Conservation (phyloP, 305 asterid species). For the Caryopteris hybrid region DNA sequence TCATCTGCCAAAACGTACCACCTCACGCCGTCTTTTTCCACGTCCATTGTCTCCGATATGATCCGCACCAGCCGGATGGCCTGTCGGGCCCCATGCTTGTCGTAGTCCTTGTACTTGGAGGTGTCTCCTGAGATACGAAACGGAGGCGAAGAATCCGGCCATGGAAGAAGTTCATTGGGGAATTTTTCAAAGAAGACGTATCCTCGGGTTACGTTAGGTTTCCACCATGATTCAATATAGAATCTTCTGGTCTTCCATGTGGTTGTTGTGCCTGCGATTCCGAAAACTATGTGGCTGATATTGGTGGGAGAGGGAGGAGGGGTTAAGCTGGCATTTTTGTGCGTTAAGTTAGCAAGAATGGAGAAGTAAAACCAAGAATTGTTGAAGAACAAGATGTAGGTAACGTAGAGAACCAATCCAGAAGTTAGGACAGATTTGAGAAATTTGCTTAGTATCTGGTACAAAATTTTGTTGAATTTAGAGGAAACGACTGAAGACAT, state of each 20-base stretch:
- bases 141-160: constrained; percentile 25
- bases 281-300: constrained; percentile 27
- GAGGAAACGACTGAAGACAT: neutral
- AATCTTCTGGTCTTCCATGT: constrained; percentile 17
- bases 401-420: constrained; percentile 21
- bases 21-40: constrained; percentile 19
- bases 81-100: constrained; percentile 25
- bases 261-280: constrained; percentile 29
- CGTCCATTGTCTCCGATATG: constrained; percentile 17
- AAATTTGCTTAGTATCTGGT: neutral
- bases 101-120: constrained; percentile 20
- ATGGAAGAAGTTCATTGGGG: constrained; percentile 8
- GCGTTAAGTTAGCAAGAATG: constrained; percentile 8
- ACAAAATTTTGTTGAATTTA: neutral
- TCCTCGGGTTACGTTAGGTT: constrained; percentile 27
- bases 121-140: constrained; percentile 27
- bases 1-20: constrained; percentile 38
- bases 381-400: constrained; percentile 17
- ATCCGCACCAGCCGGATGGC: constrained; percentile 28
- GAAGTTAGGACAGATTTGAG: constrained; percentile 21
- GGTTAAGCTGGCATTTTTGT: neutral
- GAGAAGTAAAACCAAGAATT: constrained; percentile 18
- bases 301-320: constrained; percentile 16
- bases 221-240: constrained; percentile 32
- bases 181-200: constrained; percentile 20